These are phyloP conservation scores for Conticribra guillardii DNA, from an alignment of 108 stramenopile species.

Conservation along the genomic window DNA sequence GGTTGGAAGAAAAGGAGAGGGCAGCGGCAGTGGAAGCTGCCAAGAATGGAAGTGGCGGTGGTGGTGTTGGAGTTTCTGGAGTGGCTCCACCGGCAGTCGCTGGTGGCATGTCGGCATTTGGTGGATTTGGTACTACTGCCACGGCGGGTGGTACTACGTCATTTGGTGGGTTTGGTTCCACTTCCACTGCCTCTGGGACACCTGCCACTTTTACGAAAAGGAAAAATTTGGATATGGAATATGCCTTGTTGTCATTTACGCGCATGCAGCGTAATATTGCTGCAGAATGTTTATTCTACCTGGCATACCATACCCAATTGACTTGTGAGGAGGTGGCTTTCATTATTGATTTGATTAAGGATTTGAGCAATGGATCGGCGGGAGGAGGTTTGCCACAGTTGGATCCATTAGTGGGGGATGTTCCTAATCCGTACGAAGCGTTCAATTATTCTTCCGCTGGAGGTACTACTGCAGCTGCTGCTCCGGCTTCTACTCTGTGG, in stretches of 20 bases:
- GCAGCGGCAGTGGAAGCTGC: background rate
- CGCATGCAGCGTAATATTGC: conserved; percentile 73
- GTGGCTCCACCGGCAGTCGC: conserved; percentile 3
- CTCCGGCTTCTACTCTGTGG: conserved; percentile 12
- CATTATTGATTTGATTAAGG: conserved; percentile 70
- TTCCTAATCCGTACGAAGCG: conserved; percentile 60
- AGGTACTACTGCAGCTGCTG: background rate
- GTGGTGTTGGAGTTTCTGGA: background rate
- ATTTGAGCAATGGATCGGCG: conserved; percentile 55
- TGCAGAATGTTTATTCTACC: conserved; percentile 67
- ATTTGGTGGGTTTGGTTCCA: too few relatives aligned
- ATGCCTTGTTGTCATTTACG: conserved; percentile 49
- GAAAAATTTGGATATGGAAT: conserved; percentile 48
- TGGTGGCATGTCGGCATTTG: conserved; percentile 1
- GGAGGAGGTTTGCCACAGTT: conserved; percentile 52
- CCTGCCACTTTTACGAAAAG: too few relatives aligned
- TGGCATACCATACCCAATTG: conserved; percentile 83
- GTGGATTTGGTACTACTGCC: too few relatives aligned
- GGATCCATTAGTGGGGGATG: conserved; percentile 67
- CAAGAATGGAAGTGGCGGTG: background rate
- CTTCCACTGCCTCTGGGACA: too few relatives aligned
- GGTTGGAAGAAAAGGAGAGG: background rate
- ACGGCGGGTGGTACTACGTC: too few relatives aligned
- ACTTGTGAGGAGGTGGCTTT: conserved; percentile 56
- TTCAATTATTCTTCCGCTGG: conserved; percentile 2